Evolutionary conservation across 2,329 filamentous ascomycete genomes (phyloP), one percentile per base, ranked within the genome.

Genomic region (Nemania sp.): DNA sequence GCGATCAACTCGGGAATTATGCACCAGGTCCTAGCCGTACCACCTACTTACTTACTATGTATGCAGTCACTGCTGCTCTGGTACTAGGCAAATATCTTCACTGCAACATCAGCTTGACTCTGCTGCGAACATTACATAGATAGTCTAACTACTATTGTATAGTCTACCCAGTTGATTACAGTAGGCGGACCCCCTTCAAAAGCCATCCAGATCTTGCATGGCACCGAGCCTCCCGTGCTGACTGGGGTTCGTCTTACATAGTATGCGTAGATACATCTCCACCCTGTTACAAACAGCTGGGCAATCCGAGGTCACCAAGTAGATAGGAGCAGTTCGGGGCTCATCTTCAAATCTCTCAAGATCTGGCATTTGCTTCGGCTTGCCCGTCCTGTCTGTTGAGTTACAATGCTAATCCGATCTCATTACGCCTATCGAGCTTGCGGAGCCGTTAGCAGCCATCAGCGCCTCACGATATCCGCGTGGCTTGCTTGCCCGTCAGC

Each of bases 181-280:
- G 13, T 35, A 32, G 5, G 22, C 10, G 10, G 27, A 18, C 22
- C n/a, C 52, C 20, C 52, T 22, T 26, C 29, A 54, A 41, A 62
- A 63, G 43, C 59, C 45, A 56, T 62, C 63, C 53, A 67, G 69
- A 71, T 69, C 67, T 71, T 67, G 69, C 67, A 71, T 71, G 57
- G 27, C 55, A 45, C 63, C 59, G 63, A 70, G 66, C 66, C 62
- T 59, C 69, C 69, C 67, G 61, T 18, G 38, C 13, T 41, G 38
- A 35, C 69, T 53, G 45, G 60, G 69, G 53, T 58, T 68, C 35
- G 51, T 62, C 66, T 62, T 61, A 49, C 38, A 5, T 35, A 35
- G 5, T 5, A 35, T 35, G 32, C 11, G 32, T 35, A 35, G 32
- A 35, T 35, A 35, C 51, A 41, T 58, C 57, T 62, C 67, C 64